Percentiles rank a stretch among this genome's conserved stretches.
Conservation (phyloP, 306 rosid species). For the Quercus glauca region DNA sequence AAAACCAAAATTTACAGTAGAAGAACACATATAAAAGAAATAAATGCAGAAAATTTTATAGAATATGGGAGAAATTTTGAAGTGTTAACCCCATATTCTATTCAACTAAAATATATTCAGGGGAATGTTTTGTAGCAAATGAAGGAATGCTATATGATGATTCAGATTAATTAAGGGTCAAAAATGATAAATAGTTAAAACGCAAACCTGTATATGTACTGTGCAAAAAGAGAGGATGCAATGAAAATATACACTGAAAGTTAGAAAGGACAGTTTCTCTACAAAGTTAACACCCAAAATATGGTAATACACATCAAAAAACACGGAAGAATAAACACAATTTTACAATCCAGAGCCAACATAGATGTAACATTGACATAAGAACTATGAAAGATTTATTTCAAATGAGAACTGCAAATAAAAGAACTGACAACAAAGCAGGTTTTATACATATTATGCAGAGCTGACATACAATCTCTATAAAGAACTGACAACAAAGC, state of each 20-base stretch:
- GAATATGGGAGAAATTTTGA: slow-evolving; percentile 33
- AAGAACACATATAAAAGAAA: slow-evolving; percentile 8
- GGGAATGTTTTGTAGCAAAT: neutral
- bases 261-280: neutral
- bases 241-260: neutral
- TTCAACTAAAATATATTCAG: slow-evolving; percentile 7
- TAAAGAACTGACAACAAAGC: too few species aligned
- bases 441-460: neutral
- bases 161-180: neutral
- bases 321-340: too few species aligned
- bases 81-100: neutral
- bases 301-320: neutral
- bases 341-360: too few species aligned
- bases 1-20: slow-evolving; percentile 20
- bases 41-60: slow-evolving; percentile 24
- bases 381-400: neutral
- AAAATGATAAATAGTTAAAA: neutral
- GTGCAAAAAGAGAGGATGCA: neutral
- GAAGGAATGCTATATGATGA: neutral
- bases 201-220: neutral
- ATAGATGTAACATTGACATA: too few species aligned
- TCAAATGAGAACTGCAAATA: neutral
- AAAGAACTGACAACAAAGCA: too few species aligned
- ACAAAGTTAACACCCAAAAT: neutral
- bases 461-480: neutral